Evolutionary conservation across 352 stramenopile genomes (phyloP), one percentile per base, ranked within the genome.

Genomic region (Phytophthora tubulina): DNA sequence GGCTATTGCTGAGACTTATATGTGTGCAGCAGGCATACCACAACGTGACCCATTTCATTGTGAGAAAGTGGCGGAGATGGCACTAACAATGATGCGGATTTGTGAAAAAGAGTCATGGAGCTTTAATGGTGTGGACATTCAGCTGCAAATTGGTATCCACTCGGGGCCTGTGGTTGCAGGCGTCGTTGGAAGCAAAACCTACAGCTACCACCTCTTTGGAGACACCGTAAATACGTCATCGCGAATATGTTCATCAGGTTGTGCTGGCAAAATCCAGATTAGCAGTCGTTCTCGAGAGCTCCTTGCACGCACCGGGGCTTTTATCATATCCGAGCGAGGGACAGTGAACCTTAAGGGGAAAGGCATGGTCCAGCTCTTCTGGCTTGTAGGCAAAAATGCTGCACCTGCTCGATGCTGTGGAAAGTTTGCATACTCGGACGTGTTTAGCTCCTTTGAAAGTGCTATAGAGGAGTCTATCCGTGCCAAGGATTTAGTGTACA

Each of bases 1-100:
- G 63, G 94, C 91, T 32, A 91, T 97, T 55, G 90, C 82, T 13
- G 83, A 95, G 60, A 93, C 89, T 2, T 97, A 96, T 72, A 93
- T 97, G 86, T 94, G 75, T 45, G 84, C 78, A 0, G 83, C 74
- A n/a, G 90, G 75, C 5, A 82, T 93, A 32, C 85, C 84, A 0
- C 66, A 86, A 31, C 73, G 78, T n/a, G 85, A 92, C 50, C 83
- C 84, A 9, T 91, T 86, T 48, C 82, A 93, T 55, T 87, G 81
- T 55, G 82, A 92, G 39, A 89, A 91, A 59, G 75, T 94, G 10
- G 90, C 85, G 0, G 80, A 95, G 55, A 89, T 96, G 78, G 90
- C 90, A 10, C 64, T 91, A 10, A 88, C 81, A 6, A 89, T 89
- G 85, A 89, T 95, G 76, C 68, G 72, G 8, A 88, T 91, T 31